Evolutionary conservation across 306 rosid species (phyloP).

Genomic region (Astragalus glycyphyllos): DNA sequence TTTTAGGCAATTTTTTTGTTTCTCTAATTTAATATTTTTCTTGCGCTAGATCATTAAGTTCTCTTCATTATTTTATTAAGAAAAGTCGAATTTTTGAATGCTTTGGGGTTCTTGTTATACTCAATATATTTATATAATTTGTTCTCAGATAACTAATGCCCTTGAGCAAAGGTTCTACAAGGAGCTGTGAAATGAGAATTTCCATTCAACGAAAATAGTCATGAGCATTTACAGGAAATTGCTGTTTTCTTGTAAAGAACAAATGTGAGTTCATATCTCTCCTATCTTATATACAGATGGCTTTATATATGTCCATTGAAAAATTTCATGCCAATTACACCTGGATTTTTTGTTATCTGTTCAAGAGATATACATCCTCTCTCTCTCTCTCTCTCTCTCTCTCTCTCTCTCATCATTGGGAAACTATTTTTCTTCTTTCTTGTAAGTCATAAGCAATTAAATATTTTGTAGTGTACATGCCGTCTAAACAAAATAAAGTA

Average conservation of each 20-base stretch:
- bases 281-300: conserved; percentile 28
- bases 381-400: no score
- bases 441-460: neutral
- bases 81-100: conserved; percentile 33
- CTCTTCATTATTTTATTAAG: conserved; percentile 16
- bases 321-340: conserved; percentile 1
- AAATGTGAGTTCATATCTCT: conserved; percentile 72
- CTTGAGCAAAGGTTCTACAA: conserved; percentile 95
- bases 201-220: conserved; percentile 72
- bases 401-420: conserved; percentile 12
- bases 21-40: conserved; percentile 10
- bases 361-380: conserved; percentile 9
- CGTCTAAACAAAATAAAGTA: neutral
- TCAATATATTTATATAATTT: conserved; percentile 43
- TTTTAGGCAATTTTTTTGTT: no score
- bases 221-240: conserved; percentile 84
- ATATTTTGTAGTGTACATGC: neutral
- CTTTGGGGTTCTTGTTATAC: conserved; percentile 38
- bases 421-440: neutral
- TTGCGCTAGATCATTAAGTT: conserved; percentile 2
- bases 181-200: conserved; percentile 83
- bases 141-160: conserved; percentile 70
- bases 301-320: neutral
- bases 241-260: conserved; percentile 82
- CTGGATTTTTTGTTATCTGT: neutral